Evolutionary conservation across 202 grass and related monocot species (phyloP).

Genomic region (Carex arenaria): DNA sequence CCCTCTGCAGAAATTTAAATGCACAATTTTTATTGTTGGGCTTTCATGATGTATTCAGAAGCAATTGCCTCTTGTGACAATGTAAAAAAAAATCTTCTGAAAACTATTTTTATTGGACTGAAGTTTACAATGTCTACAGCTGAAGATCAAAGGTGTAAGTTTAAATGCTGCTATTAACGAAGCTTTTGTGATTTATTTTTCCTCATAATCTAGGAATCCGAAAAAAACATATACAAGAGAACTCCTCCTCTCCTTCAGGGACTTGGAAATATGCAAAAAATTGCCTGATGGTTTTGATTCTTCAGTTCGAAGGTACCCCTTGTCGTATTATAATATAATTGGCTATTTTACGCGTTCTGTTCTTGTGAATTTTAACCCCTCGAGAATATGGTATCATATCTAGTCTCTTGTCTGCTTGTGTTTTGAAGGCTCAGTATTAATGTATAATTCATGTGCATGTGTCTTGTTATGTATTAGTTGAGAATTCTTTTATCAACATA

Average conservation of each 20-base stretch:
- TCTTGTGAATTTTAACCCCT: neutral
- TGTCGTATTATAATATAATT: neutral
- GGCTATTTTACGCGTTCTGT: neutral
- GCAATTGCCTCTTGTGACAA: neutral
- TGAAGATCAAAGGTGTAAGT: neutral
- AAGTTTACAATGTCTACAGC: neutral
- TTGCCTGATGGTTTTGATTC: slow-evolving; percentile 54
- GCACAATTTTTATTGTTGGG: neutral
- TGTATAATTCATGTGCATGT: neutral
- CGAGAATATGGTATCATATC: neutral
- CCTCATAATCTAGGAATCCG: slow-evolving; percentile 27
- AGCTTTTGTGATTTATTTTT: slow-evolving; percentile 6
- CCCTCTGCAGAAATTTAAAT: neutral
- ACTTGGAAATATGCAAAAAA: slow-evolving; percentile 62
- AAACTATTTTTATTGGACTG: neutral
- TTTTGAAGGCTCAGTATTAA: neutral
- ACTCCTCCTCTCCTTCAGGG: slow-evolving; percentile 53
- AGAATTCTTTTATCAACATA: neutral
- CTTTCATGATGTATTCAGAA: neutral
- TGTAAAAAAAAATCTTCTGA: neutral
- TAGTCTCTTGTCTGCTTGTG: neutral
- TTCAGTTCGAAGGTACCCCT: slow-evolving; percentile 51
- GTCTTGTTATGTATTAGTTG: neutral
- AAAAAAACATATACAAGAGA: slow-evolving; percentile 71
- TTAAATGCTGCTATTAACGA: neutral